Conservation (phyloP, 306 rosid genomes). For the Adenanthera pavonina region DNA sequence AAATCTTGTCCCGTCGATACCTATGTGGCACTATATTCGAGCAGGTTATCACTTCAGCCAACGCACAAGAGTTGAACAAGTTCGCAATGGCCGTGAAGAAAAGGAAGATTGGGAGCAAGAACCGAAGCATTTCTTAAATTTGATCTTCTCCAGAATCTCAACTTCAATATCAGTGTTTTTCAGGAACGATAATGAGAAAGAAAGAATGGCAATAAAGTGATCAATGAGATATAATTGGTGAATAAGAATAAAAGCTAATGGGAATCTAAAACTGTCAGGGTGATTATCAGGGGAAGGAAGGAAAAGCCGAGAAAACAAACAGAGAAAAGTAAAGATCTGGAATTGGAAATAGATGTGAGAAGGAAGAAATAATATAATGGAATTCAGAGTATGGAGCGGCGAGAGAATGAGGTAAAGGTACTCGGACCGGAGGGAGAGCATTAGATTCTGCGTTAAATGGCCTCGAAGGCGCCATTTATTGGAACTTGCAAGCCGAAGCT, state of each 20-base stretch:
- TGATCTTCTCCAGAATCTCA: neutral
- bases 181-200: neutral
- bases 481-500: neutral
- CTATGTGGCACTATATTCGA: constrained; percentile 67
- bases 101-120: constrained; percentile 34
- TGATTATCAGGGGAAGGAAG: neutral
- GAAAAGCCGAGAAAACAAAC: neutral
- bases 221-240: neutral
- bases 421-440: neutral
- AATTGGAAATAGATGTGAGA: neutral
- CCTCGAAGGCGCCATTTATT: neutral
- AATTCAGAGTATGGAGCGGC: neutral
- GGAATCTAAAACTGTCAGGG: neutral
- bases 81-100: constrained; percentile 28
- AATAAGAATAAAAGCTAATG: neutral
- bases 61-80: neutral
- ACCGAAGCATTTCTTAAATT: constrained; percentile 41
- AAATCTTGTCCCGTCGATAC: constrained; percentile 66
- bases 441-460: neutral
- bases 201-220: neutral
- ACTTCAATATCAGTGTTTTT: neutral
- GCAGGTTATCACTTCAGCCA: constrained; percentile 55
- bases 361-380: neutral
- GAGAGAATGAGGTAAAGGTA: neutral
- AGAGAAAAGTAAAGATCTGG: neutral